Evolutionary conservation across 257 asterid species (phyloP), one percentile per base, ranked within the genome.

Genomic region (Verbena officinalis): DNA sequence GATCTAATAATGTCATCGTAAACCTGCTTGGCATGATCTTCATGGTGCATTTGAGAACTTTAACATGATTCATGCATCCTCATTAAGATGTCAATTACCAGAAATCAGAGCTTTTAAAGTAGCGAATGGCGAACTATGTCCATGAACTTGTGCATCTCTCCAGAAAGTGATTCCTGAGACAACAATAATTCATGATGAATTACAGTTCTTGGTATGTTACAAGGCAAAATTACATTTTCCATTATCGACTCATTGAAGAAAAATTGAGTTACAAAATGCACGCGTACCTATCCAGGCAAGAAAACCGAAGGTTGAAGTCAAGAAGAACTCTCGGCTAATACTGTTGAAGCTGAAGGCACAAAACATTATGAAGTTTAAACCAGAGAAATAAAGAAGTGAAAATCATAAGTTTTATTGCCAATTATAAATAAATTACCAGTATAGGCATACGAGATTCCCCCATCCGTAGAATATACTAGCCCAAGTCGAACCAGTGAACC

Each of bases 401-500:
- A 5, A 39, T 14, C 46, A 60, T 40, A 52, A 5, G 20, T 19
- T 13, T 23, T 62, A 9, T 27, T 21, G n/a, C 15, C 5, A 8
- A 8, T 16, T 3, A 34, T 16, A 17, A 71, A 43, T 27, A 48
- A 21, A 20, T 64, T 81, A 88, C 96, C 89, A 71, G 74, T 88
- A 88, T 65, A 88, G 62, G 84, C 96, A 83, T 50, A 79, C 31
- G 40, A 88, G 96, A 72, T 88, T 88, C 27, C 96, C 96, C 94
- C 90, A 88, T 76, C 96, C 96, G 39, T 88, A 83, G 65, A 83
- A 79, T 33, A 81, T 23, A 16, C 79, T 64, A 13, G 87, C 88
- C 94, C 94, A 88, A 51, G 70, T 57, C 14, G 96, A 83, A 53
- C 96, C 94, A 40, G 90, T 75, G 81, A 88, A 88, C 96, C 96